A percentile compares a stretch with the other conserved stretches of the same genome.
phyloP scores from a whole-genome alignment of 129 eudicot genomes.

The Ambrosia artemisiifolia region DNA sequence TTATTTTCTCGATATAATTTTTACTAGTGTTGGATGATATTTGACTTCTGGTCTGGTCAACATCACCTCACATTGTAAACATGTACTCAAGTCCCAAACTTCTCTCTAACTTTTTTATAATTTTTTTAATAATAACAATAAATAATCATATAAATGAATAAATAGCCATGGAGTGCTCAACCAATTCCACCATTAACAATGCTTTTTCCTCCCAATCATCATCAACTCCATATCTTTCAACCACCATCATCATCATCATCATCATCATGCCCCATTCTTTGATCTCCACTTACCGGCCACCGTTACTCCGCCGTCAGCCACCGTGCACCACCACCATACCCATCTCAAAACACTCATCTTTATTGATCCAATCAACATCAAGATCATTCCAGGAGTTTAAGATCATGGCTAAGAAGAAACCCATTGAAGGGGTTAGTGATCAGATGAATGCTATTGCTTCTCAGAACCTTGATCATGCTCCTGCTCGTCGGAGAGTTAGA shows the following conservation, averaged over 20 bases:
- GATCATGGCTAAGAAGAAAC: conserved; percentile 54
- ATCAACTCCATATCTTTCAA: conserved; percentile 19
- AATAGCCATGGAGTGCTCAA: conserved; percentile 6
- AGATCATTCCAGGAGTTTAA: conserved; percentile 12
- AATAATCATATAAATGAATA: neutral
- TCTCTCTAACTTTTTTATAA: neutral
- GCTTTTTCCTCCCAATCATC: conserved; percentile 24
- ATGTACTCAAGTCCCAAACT: neutral
- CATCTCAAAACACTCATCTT: conserved; percentile 13
- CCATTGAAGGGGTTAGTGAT: conserved; percentile 67
- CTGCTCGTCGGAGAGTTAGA: conserved; percentile 72
- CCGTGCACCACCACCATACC: conserved; percentile 14
- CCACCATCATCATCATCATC: too few relatives aligned
- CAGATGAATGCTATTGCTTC: conserved; percentile 71
- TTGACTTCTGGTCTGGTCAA: too few relatives aligned
- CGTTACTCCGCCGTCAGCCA: conserved; percentile 19
- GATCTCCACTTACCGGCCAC: conserved; percentile 52
- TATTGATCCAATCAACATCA: conserved; percentile 11
- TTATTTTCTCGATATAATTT: neutral
- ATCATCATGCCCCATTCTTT: conserved; percentile 39
- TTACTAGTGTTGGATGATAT: neutral
- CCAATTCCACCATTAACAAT: conserved; percentile 37
- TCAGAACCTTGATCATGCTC: conserved; percentile 64
- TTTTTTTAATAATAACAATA: neutral
- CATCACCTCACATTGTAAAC: conserved; percentile 7